Evolutionary conservation across 805 yeast species (phyloP).

Genomic region (Maudiozyma turicensis): DNA sequence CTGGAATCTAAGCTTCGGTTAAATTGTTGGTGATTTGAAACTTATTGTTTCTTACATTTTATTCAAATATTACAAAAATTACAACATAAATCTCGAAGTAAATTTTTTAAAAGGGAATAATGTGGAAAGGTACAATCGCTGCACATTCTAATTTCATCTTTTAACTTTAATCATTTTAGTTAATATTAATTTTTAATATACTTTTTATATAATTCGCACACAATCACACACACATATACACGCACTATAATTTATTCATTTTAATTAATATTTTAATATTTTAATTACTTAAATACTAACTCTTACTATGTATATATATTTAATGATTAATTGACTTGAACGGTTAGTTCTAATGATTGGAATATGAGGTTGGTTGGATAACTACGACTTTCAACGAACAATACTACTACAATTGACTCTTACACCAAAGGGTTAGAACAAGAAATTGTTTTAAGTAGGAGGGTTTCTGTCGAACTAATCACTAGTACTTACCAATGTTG

Average conservation of each 20-base stretch:
- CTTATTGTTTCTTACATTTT: neutral
- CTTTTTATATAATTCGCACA: constrained; percentile 10
- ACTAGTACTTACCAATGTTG: no score
- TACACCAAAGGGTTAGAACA: no score
- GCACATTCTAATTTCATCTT: constrained; percentile 8
- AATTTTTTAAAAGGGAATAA: neutral
- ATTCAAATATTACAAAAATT: neutral
- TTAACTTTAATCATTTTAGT: constrained; percentile 7
- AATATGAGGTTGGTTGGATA: no score
- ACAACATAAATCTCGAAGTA: neutral
- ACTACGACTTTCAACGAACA: no score
- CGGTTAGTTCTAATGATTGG: no score
- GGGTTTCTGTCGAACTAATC: no score
- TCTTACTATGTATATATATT: no score
- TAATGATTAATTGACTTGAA: neutral
- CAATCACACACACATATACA: constrained; percentile 4
- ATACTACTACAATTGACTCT: no score
- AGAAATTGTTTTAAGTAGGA: no score
- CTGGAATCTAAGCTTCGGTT: neutral
- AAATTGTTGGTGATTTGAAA: neutral
- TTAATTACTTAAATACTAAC: neutral
- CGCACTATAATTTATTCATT: constrained; percentile 14
- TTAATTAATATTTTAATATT: constrained; percentile 3
- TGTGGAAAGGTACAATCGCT: constrained; percentile 6
- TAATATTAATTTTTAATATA: constrained; percentile 11